These are phyloP conservation scores for Pharnaceum exiguum DNA, from an alignment of 148 eudicot genomes.

Conservation along the genomic window DNA sequence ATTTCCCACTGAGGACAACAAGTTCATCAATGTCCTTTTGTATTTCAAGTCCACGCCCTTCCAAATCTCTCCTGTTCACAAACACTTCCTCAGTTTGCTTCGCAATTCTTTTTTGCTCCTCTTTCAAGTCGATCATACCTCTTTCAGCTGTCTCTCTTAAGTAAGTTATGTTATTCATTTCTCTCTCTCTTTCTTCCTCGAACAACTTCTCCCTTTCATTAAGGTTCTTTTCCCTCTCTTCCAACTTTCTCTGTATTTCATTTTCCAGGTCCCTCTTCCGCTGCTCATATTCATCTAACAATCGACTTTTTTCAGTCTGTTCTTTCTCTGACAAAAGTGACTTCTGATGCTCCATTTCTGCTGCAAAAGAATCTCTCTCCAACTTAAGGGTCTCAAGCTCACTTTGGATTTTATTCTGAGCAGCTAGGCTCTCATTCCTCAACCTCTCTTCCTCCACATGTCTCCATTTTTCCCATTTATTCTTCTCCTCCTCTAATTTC, in stretches of 20 bases:
- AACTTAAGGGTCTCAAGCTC: conserved; percentile 74
- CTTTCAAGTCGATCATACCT: conserved; percentile 76
- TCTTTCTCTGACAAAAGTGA: conserved; percentile 49
- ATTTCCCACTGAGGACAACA: conserved; percentile 60
- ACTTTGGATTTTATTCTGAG: conserved; percentile 54
- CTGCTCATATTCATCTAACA: conserved; percentile 67
- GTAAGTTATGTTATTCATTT: conserved; percentile 51
- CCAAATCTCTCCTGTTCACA: conserved; percentile 62
- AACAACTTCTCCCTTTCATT: conserved; percentile 52
- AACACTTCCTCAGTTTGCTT: conserved; percentile 62
- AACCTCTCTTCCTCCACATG: conserved; percentile 66
- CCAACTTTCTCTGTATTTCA: conserved; percentile 51
- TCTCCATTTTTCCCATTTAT: conserved; percentile 53
- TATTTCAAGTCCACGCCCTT: conserved; percentile 66
- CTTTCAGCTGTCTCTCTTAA: conserved; percentile 53
- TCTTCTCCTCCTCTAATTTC: conserved; percentile 48
- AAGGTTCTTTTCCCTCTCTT: conserved; percentile 56
- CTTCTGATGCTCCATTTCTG: conserved; percentile 78
- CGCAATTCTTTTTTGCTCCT: conserved; percentile 47
- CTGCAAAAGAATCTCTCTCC: conserved; percentile 73
- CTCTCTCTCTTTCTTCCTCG: conserved; percentile 66
- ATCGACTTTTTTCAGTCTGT: conserved; percentile 51
- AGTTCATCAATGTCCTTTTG: conserved; percentile 83
- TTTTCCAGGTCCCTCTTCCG: conserved; percentile 65
- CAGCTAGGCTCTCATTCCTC: conserved; percentile 52